Evolutionary conservation across 495 filamentous ascomycete species (phyloP).

Genomic region (Trichocladium antarcticum): DNA sequence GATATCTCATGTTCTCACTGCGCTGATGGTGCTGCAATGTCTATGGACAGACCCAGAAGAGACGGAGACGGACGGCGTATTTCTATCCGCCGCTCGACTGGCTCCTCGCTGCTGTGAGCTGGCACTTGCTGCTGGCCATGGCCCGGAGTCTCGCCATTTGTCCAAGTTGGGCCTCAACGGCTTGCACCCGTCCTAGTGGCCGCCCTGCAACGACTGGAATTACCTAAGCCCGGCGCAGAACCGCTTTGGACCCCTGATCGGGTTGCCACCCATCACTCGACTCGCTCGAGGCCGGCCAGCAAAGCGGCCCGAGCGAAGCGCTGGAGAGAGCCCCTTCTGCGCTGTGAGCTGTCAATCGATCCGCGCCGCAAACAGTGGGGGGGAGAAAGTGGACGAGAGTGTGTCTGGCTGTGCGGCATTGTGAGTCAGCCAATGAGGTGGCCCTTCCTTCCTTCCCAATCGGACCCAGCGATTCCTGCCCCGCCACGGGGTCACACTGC

Average conservation of each 20-base stretch:
- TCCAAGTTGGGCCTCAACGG: conserved; percentile 13
- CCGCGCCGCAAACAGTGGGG: neutral
- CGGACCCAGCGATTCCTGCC: conserved; percentile 16
- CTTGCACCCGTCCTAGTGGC: neutral
- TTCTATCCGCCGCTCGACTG: conserved; percentile 1
- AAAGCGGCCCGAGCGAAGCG: neutral
- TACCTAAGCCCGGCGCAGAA: neutral
- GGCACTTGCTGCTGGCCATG: neutral
- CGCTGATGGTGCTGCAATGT: conserved; percentile 7
- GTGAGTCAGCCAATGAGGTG: conserved; percentile 10
- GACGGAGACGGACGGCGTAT: conserved; percentile 1
- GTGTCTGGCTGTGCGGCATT: neutral
- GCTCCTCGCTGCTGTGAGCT: neutral
- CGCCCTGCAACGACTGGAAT: neutral
- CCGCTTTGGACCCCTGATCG: neutral
- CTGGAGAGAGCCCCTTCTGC: neutral
- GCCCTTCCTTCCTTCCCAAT: neutral
- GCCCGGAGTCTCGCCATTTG: conserved; percentile 5
- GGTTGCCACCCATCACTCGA: too few relatives aligned
- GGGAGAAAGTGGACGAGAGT: neutral
- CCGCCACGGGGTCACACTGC: conserved; percentile 6
- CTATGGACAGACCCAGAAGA: neutral
- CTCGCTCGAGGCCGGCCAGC: too few relatives aligned
- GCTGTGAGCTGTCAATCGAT: neutral
- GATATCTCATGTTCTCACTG: conserved; percentile 14